Evolutionary conservation across 345 rosid species (phyloP), one percentile per base, ranked within the genome.

Genomic region (Eucalyptus regnans): DNA sequence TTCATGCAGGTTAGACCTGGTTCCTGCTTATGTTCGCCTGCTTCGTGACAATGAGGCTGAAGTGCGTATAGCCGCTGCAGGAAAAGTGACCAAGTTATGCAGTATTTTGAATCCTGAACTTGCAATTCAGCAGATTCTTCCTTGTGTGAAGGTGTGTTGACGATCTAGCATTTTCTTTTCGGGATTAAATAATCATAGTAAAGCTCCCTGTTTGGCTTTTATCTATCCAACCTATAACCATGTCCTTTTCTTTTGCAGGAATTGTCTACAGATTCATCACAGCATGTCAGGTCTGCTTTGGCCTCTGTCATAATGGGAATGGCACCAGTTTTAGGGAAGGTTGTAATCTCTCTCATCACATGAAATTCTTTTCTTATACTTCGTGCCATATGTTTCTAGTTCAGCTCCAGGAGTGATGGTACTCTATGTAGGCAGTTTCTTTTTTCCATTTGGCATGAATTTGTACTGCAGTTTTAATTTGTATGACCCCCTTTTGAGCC

Each of bases 281-380:
- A 97, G 90, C 99, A 96, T 89, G 99, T 97, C 71, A 97, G 99
- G 58, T 97, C 99, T 88, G 99, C 98, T 87, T 94, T 97, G 94
- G 99, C 99, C 89, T 97, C 99, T 13, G 99, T 97, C 86, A 96
- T 97, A 91, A 97, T 97, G 98, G 99, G 99, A 87, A 97, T 97
- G 99, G 98, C 99, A 87, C 98, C 99, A 48, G 96, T 97, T 86
- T 90, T 98, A 43, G 96, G 96, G 86, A 94, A 93, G 93, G 94
- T 90, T 89, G 90, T 85, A 71, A 37, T 85, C 56, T 56, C 37
- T 7, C 80, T 44, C 68, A 37, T n/a, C 68, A 84, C 33, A 48
- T 71, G 50, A 62, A 23, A 7, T 64, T 44, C 43, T 33, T 9
- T 20, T 52, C 58, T 87, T 18, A 13, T 37, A 71, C 81, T 71